phyloP scores from a whole-genome alignment of 768 basidiomycete genomes.

The Candolleomyces aberdarensis region DNA sequence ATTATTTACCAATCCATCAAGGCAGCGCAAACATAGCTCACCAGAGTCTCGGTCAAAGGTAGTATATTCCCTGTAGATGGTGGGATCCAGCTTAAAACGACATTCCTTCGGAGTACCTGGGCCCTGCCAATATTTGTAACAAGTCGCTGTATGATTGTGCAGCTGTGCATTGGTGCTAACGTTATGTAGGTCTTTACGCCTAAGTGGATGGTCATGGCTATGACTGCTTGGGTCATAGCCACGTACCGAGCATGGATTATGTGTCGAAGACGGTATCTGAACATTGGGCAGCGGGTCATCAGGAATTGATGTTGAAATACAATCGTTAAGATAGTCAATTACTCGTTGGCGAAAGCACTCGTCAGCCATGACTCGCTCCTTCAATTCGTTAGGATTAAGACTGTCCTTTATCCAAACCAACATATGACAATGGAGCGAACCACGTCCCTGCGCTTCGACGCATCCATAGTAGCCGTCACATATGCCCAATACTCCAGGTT shows the following conservation, averaged over 20 bases:
- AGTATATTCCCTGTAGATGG: conserved; percentile 12
- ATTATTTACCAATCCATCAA: conserved; percentile 41
- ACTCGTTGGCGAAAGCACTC: too few relatives aligned
- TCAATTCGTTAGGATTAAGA: conserved; percentile 27
- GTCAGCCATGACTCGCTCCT: too few relatives aligned
- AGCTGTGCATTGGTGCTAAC: conserved; percentile 24
- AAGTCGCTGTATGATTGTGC: conserved; percentile 30
- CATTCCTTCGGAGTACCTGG: conserved; percentile 19
- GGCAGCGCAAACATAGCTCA: conserved; percentile 25
- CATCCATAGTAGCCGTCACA: conserved; percentile 36
- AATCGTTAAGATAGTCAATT: neutral
- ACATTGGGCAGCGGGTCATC: conserved; percentile 8
- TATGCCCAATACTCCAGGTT: conserved; percentile 27
- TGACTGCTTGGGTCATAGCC: too few relatives aligned
- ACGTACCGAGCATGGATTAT: too few relatives aligned
- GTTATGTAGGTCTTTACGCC: too few relatives aligned
- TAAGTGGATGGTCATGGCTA: too few relatives aligned
- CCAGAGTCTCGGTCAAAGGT: conserved; percentile 28
- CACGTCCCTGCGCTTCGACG: conserved; percentile 37
- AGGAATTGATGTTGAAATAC: conserved; percentile 6
- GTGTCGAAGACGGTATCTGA: neutral
- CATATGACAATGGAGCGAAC: conserved; percentile 39
- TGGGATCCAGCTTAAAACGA: conserved; percentile 27
- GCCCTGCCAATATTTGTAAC: conserved; percentile 34
- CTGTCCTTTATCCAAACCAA: conserved; percentile 34